Conservation (phyloP, 306 rosid genomes). For the Astragalus membranaceus region DNA sequence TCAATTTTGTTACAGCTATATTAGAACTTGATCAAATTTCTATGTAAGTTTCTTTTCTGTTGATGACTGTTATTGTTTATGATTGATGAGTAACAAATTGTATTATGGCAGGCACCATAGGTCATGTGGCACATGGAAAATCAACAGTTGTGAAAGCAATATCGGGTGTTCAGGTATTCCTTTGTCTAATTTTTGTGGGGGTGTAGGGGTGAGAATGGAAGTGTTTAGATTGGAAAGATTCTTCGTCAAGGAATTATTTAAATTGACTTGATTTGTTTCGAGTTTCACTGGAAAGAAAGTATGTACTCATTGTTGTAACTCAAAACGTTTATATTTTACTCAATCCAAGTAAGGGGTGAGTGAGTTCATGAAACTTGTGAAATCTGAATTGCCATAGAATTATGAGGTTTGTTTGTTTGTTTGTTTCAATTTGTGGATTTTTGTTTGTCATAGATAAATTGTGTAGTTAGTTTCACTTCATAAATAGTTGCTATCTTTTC, state of each 20-base stretch:
- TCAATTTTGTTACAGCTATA: neutral
- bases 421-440: neutral
- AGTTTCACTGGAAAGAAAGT: neutral
- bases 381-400: neutral
- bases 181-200: neutral
- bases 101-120: slow-evolving; percentile 71
- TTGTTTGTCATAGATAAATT: neutral
- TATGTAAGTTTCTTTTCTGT: neutral
- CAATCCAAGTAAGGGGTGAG: neutral
- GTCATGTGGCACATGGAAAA: slow-evolving; percentile 99
- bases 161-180: slow-evolving; percentile 90
- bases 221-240: neutral
- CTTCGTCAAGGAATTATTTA: neutral
- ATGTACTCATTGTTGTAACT: neutral
- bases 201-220: neutral
- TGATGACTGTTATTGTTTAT: slow-evolving; percentile 16
- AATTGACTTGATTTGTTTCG: neutral
- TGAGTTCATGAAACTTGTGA: neutral
- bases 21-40: neutral
- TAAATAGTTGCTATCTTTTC: neutral
- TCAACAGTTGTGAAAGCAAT: slow-evolving; percentile 95
- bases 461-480: neutral
- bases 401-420: neutral
- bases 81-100: neutral
- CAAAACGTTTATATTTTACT: neutral